Evolutionary conservation across 192 early-diverging fungal genomes (phyloP), one percentile per base, ranked within the genome.

Genomic region (Lobosporangium transversale): DNA sequence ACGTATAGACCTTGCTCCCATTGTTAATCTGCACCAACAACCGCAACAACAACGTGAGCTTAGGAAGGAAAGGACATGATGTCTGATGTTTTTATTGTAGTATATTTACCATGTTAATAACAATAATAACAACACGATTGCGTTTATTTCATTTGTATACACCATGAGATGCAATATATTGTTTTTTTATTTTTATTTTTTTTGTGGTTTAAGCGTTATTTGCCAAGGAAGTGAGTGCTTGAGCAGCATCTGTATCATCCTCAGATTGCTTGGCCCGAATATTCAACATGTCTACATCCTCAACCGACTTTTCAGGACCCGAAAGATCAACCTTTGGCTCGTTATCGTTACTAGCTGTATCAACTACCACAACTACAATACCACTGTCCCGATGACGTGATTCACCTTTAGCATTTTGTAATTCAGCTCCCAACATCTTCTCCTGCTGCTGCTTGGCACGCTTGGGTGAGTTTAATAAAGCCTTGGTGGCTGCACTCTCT

Each of bases 41-140:
- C 70, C 47, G 2, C 67, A 54, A 33, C 70, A 74, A 6, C 70
- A 74, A 35, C 70, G 70, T 11, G 70, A 74, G 24, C 50, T 74
- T 20, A 48, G 70, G 32, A 65, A 32, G 15, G 60, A 74, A 44
- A 31, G 70, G 43, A 53, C 37, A 43, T 66, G 14, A 27, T 57
- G 4, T 40, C 37, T 7, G 14, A 7, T 10, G 37, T 40, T n/a
- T n/a, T n/a, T n/a, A n/a, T n/a, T n/a, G n/a, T n/a, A n/a, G n/a
- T n/a, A n/a, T n/a, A n/a, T n/a, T n/a, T n/a, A n/a, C n/a, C n/a
- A n/a, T n/a, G n/a, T n/a, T n/a, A n/a, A n/a, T n/a, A n/a, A n/a
- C n/a, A n/a, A n/a, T n/a, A n/a, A n/a, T n/a, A n/a, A n/a, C n/a
- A n/a, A n/a, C n/a, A n/a, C n/a, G n/a, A n/a, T n/a, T n/a, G n/a